Percentiles rank a stretch among this genome's conserved stretches.
These are phyloP conservation scores for Inga oerstediana DNA, from an alignment of 306 rosid genomes.

Conservation along the genomic window DNA sequence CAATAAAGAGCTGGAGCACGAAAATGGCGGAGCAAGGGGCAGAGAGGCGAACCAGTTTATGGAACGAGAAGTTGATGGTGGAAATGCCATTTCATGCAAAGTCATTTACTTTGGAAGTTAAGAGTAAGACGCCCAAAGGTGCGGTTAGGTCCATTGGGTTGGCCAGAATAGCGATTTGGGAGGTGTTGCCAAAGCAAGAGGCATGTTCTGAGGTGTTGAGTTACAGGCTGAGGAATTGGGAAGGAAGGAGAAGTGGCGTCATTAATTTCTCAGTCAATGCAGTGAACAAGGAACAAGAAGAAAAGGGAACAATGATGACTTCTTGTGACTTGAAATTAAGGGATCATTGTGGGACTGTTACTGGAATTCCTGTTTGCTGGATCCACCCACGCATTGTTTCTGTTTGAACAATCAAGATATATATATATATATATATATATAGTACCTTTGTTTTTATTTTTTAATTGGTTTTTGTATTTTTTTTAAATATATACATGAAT, in stretches of 20 bases:
- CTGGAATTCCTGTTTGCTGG: conserved; percentile 29
- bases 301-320: background rate
- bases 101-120: conserved; percentile 42
- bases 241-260: conserved; percentile 53
- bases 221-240: conserved; percentile 51
- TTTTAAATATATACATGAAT: background rate
- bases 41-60: conserved; percentile 9
- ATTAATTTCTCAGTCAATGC: conserved; percentile 47
- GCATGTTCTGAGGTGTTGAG: conserved; percentile 46
- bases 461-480: background rate
- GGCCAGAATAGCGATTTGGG: conserved; percentile 42
- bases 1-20: conserved; percentile 30
- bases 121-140: conserved; percentile 36
- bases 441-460: background rate
- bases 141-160: conserved; percentile 29
- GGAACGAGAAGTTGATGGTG: conserved; percentile 47
- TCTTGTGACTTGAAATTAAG: background rate
- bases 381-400: background rate
- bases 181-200: conserved; percentile 25
- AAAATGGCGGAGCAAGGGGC: conserved; percentile 24
- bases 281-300: background rate
- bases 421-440: no score
- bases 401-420: background rate
- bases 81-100: conserved; percentile 40
- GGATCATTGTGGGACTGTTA: background rate